Base-by-base conservation (phyloP, 2,329 filamentous ascomycete genomes). In the Curvularia sp. region DNA sequence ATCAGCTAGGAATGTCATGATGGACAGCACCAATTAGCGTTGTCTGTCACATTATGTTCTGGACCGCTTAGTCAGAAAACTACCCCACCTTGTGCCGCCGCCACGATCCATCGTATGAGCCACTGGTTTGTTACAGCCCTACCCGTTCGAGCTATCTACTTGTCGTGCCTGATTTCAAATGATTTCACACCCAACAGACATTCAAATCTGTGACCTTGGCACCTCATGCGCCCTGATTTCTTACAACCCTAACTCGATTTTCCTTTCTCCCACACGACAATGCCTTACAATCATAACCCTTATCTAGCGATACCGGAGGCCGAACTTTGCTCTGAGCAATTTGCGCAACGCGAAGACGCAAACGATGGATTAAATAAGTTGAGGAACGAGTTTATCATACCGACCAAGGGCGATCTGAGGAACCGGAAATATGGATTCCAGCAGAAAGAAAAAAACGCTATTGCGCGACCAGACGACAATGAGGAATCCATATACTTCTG, bases 401-500 rank as follows among this genome's bases (percentile, higher is more conserved):
- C 93, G 0, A 89, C 89, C 3, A 91, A 87, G 74, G 81, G 80
- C 9, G 91, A 93, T 39, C 77, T 95, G 45, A 87, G 84, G 73
- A 85, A 89, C 63, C 88, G 82, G 62, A 86, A 83, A 58, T 67
- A 69, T 53, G 66, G 64, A 55, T 68, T 70, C 18, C 60, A 63
- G 28, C 47, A 51, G 36, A 57, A 51, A 15, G 23, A 55, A 32
- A 30, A 54, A 25, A 36, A 39, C n/a, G 32, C 51, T 32, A 36
- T 28, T 12, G 15, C 64, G 19, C 68, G 69, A 13, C 66, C 81
- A n/a, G 51, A 68, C 27, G 59, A 66, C 23, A 42, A 57, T 34
- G 78, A 81, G 27, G 78, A 80, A 47, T 85, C 83, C 58, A 88
- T 92, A 58, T 97, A 97, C 77, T 87, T 97, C 63, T 94, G 92